These are phyloP conservation scores for Diplocarpon rosae DNA, from an alignment of 2,329 filamentous ascomycete species.

Conservation along the genomic window DNA sequence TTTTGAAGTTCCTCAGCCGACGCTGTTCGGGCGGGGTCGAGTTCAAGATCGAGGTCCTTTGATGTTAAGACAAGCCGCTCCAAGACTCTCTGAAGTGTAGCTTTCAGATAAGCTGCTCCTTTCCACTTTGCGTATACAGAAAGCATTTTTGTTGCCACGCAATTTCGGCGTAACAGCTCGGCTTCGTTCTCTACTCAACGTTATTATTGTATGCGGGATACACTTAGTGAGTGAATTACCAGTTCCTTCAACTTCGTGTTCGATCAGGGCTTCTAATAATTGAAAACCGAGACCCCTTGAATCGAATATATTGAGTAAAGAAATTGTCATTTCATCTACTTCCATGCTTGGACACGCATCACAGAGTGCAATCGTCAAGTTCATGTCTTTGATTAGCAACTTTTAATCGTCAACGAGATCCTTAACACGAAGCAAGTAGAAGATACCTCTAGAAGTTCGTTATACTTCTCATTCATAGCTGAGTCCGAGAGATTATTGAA, in stretches of 20 bases:
- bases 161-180: slow-evolving; percentile 55
- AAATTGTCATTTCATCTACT: slow-evolving; percentile 58
- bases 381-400: slow-evolving; percentile 51
- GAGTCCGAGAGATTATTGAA: slow-evolving; percentile 58
- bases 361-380: slow-evolving; percentile 51
- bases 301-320: slow-evolving; percentile 59
- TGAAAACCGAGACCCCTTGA: slow-evolving; percentile 51
- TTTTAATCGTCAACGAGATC: slow-evolving; percentile 22
- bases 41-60: slow-evolving; percentile 55
- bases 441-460: slow-evolving; percentile 48
- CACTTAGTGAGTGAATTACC: slow-evolving; percentile 29
- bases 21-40: slow-evolving; percentile 51
- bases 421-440: slow-evolving; percentile 4
- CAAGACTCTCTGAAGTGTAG: slow-evolving; percentile 54
- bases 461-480: slow-evolving; percentile 57
- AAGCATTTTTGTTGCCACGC: slow-evolving; percentile 62
- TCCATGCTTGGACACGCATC: slow-evolving; percentile 56
- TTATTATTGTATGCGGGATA: slow-evolving; percentile 1
- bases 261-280: slow-evolving; percentile 54
- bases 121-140: slow-evolving; percentile 65
- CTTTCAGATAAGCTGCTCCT: slow-evolving; percentile 49
- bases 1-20: slow-evolving; percentile 53
- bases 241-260: slow-evolving; percentile 58
- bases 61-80: slow-evolving; percentile 56
- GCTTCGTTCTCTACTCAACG: slow-evolving; percentile 47